phyloP scores from a whole-genome alignment of 1,139 yeast species.

The Lodderomyces beijingensis region DNA sequence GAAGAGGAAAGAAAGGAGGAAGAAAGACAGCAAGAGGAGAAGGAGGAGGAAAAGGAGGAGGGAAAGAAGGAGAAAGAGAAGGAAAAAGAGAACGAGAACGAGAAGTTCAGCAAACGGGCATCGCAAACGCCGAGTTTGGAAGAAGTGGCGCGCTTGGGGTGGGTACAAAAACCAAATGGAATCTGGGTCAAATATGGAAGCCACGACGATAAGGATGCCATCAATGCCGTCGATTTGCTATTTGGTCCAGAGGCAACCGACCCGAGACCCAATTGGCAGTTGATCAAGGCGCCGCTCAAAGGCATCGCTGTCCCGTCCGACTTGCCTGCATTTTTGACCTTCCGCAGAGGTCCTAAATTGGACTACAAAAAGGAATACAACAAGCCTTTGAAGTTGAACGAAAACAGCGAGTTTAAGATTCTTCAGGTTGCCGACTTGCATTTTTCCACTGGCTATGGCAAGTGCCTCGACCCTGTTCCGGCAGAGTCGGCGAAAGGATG shows the following conservation, averaged over 20 bases:
- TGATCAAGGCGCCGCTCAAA: slow-evolving; percentile 27
- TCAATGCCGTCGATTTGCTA: slow-evolving; percentile 53
- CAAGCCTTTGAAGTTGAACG: slow-evolving; percentile 20
- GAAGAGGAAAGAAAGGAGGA: neutral
- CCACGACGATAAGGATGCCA: slow-evolving; percentile 35
- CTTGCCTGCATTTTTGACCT: slow-evolving; percentile 26
- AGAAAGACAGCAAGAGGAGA: neutral
- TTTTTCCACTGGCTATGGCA: slow-evolving; percentile 71
- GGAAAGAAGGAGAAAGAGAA: neutral
- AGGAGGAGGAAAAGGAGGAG: neutral
- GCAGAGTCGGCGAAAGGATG: slow-evolving; percentile 43
- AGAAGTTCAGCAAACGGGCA: neutral
- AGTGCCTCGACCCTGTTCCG: slow-evolving; percentile 69
- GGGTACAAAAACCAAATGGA: slow-evolving; percentile 32
- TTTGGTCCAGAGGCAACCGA: slow-evolving; percentile 74
- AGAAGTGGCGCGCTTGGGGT: slow-evolving; percentile 29
- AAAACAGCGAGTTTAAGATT: slow-evolving; percentile 59
- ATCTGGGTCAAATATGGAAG: slow-evolving; percentile 30
- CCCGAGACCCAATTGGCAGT: slow-evolving; percentile 70
- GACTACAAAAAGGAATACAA: slow-evolving; percentile 19
- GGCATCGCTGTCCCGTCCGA: slow-evolving; percentile 19
- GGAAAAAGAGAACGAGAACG: neutral
- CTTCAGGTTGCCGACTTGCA: slow-evolving; percentile 87
- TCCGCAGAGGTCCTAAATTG: slow-evolving; percentile 21
- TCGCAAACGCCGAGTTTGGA: slow-evolving; percentile 24